Base-by-base conservation (phyloP, 129 eudicot species). In the Ambrosia artemisiifolia region DNA sequence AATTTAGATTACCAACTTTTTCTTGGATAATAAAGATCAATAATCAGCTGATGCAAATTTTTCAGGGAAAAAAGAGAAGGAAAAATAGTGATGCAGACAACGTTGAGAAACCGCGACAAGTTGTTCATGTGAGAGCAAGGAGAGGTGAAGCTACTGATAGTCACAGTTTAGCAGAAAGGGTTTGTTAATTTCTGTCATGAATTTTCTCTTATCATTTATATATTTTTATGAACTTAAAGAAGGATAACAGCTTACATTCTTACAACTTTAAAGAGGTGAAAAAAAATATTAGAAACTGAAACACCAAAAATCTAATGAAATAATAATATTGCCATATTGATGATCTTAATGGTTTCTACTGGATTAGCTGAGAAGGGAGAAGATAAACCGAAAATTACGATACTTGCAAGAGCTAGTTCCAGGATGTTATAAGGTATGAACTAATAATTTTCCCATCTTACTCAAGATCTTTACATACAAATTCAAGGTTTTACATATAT, bases 101-200 rank as follows among this genome's bases (percentile, higher is more conserved):
- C 63, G 69, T 16, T 50, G 86, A 89, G 85, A 88, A 89, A 57
- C 88, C 88, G 42, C 80, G 85, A 79, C 95, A 93, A 75, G 98
- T 93, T 59, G 91, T 93, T 83, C 98, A 93, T 89, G 98, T 93
- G 17, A 85, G 98, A 76, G 98, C 98, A 73, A 85, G 85, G 83
- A 87, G 98, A 81, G 98, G 98, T 61, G 96, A 93, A 80, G 98
- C 98, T 69, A 93, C 98, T 47, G 98, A 93, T 79, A 93, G 98
- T 74, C 98, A 93, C 81, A 93, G 98, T 75, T 83, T 93, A 78
- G 98, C 98, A 2, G 96, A 93, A 85, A 87, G 98, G 92, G 98
- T 93, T 54, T 28, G 83, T 65, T 24, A 24, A 24, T 24, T 38
- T 42, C 42, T 5, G 11, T 30, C 19, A 13, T 69, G 11, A 8